Conservation (phyloP, 2,329 filamentous ascomycete genomes). For the Cercospora sesami region DNA sequence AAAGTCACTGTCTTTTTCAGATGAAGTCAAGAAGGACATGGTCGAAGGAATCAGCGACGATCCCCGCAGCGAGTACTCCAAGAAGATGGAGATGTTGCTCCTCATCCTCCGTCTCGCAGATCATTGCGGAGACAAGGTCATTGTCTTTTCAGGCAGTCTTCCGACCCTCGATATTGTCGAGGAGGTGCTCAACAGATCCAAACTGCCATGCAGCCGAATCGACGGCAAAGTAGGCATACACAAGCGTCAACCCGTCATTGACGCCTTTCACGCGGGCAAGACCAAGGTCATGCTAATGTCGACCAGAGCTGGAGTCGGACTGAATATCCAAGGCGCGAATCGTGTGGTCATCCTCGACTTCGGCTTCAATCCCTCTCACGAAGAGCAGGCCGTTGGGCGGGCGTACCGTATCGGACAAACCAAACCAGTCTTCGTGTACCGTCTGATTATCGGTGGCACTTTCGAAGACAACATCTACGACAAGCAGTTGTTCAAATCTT, state of each 20-base stretch:
- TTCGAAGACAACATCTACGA: conserved; percentile 75
- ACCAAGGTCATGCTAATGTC: conserved; percentile 72
- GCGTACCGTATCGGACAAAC: conserved; percentile 82
- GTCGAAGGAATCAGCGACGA: conserved; percentile 40
- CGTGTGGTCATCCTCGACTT: conserved; percentile 85
- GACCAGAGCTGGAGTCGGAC: conserved; percentile 74
- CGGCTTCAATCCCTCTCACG: conserved; percentile 74
- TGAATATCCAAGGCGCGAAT: conserved; percentile 83
- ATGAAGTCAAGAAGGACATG: conserved; percentile 41
- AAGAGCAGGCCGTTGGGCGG: conserved; percentile 83
- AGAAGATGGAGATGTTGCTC: conserved; percentile 67
- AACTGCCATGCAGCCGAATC: conserved; percentile 50
- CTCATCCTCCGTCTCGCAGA: conserved; percentile 68
- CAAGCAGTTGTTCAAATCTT: conserved; percentile 76
- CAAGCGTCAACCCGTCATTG: conserved; percentile 63
- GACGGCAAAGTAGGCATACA: conserved; percentile 64
- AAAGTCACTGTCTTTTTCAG: conserved; percentile 40
- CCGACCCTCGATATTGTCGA: conserved; percentile 69
- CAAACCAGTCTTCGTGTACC: conserved; percentile 82
- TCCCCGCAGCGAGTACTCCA: conserved; percentile 57
- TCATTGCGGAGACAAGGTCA: conserved; percentile 66
- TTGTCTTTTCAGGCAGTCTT: conserved; percentile 77
- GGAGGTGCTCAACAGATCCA: conserved; percentile 16
- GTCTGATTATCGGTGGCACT: conserved; percentile 74
- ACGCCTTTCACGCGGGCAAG: conserved; percentile 65